These are phyloP conservation scores for Amyloporia xantha DNA, from an alignment of 768 basidiomycete species.

Conservation along the genomic window DNA sequence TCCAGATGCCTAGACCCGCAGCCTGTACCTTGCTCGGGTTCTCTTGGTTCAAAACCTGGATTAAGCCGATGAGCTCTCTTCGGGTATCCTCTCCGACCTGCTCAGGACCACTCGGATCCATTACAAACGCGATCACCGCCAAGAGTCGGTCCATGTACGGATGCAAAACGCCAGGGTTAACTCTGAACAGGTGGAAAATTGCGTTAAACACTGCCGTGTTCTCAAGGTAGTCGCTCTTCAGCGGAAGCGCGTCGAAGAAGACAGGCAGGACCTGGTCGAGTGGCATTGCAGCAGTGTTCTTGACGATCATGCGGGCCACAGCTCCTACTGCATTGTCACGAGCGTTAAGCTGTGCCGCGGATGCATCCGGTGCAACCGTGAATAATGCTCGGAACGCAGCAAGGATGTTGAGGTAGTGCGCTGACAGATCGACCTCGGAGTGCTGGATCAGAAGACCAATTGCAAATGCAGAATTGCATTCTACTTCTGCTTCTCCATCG, in stretches of 20 bases:
- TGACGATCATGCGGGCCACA: conserved; percentile 79
- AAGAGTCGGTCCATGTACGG: conserved; percentile 78
- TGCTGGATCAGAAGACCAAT: conserved; percentile 87
- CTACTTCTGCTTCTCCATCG: conserved; percentile 87
- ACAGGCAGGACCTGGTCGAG: conserved; percentile 88
- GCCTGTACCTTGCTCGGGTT: conserved; percentile 76
- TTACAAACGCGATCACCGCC: conserved; percentile 70
- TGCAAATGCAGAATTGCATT: conserved; percentile 95
- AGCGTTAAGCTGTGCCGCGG: conserved; percentile 69
- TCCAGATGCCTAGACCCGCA: conserved; percentile 57
- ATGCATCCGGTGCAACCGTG: conserved; percentile 51
- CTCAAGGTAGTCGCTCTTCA: conserved; percentile 85
- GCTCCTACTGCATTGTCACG: conserved; percentile 97
- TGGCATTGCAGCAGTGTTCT: conserved; percentile 73
- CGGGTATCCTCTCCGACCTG: conserved; percentile 79
- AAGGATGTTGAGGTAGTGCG: conserved; percentile 77
- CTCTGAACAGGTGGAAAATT: conserved; percentile 81
- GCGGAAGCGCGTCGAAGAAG: conserved; percentile 74
- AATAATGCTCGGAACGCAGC: conserved; percentile 79
- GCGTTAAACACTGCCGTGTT: conserved; percentile 86
- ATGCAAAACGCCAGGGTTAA: conserved; percentile 60
- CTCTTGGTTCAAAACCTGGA: conserved; percentile 66
- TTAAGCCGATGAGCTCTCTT: conserved; percentile 65
- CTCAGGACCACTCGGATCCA: conserved; percentile 68
- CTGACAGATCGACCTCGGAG: conserved; percentile 71